Evolutionary conservation across 805 yeast genomes (phyloP), one percentile per base, ranked within the genome.

Genomic region (Candida xyloterini): DNA sequence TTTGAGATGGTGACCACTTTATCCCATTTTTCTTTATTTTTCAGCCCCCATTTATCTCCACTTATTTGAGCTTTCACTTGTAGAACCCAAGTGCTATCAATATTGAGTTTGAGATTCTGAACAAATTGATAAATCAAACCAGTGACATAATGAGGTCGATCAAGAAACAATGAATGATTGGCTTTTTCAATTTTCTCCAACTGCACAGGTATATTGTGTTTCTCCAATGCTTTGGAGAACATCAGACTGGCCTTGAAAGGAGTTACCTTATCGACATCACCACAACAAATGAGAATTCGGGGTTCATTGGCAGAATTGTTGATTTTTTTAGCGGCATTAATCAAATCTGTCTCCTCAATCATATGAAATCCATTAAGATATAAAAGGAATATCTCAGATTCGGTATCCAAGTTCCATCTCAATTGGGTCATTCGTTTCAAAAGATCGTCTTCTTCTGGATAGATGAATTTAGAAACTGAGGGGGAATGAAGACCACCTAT

Each of bases 41-140:
- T 84, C 47, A 84, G 61, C 15, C 88, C 85, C 91, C 91, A 84
- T 60, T 84, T 84, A 51, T 77, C 84, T 2, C 83, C 84, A 18
- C 78, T 72, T 10, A 78, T 70, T 37, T 76, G 71, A 2, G 84
- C 84, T 51, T 78, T 75, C 13, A 78, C 68, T 46, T 74, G 70
- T 37, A 84, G 66, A 33, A 81, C 87, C 90, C 90, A 84, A 2
- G 84, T 75, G 18, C 83, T 76, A 15, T 80, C 76, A 25, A 84
- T 68, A 48, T 79, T 74, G 35, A 74, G 62, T 2, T 68, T 56
- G 18, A 69, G 60, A 36, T 52, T 63, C 40, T 72, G 76, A 11
- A 83, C 53, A 52, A 81, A 85, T 49, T 76, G 73, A 40, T 78
- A 67, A 7, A 84, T 65, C 26, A 76, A 62, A 1, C 87, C 90